Evolutionary conservation across 805 yeast species (phyloP).

Genomic region (Torulaspora maleeae): DNA sequence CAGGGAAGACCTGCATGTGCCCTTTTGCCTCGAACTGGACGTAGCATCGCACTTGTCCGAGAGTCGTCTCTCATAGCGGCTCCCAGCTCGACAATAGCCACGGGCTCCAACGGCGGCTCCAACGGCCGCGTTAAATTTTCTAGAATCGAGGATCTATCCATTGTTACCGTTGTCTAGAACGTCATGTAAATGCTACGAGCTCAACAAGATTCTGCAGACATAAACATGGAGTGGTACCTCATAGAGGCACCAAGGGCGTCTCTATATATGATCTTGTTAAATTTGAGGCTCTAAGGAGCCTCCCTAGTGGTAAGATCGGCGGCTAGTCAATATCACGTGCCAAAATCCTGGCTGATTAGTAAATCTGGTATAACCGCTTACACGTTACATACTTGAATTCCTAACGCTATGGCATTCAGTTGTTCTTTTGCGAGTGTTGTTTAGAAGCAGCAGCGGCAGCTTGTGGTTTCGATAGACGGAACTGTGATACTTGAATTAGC

Average conservation of each 20-base stretch:
- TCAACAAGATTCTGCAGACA: too few relatives aligned
- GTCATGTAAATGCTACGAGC: too few relatives aligned
- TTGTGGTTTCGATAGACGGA: slow-evolving; percentile 11
- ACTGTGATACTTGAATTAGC: slow-evolving; percentile 10
- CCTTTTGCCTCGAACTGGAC: too few relatives aligned
- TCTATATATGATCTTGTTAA: neutral
- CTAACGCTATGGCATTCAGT: neutral
- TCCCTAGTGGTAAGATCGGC: neutral
- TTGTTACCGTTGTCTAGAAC: too few relatives aligned
- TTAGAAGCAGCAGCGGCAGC: neutral
- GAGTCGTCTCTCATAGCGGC: too few relatives aligned
- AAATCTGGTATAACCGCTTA: neutral
- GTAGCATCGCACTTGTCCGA: too few relatives aligned
- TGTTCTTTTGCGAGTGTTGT: neutral
- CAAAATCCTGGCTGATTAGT: neutral
- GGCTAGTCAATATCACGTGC: neutral
- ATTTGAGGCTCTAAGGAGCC: neutral
- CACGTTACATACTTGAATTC: neutral
- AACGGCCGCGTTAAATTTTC: too few relatives aligned
- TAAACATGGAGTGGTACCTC: neutral
- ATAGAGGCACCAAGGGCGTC: neutral
- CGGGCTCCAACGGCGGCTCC: too few relatives aligned
- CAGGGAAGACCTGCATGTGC: too few relatives aligned
- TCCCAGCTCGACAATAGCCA: too few relatives aligned
- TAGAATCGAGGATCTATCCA: too few relatives aligned